Percentiles rank a stretch among this genome's conserved stretches.
Evolutionary conservation across 345 rosid genomes (phyloP).

Genomic region (Carallia pectinifolia): DNA sequence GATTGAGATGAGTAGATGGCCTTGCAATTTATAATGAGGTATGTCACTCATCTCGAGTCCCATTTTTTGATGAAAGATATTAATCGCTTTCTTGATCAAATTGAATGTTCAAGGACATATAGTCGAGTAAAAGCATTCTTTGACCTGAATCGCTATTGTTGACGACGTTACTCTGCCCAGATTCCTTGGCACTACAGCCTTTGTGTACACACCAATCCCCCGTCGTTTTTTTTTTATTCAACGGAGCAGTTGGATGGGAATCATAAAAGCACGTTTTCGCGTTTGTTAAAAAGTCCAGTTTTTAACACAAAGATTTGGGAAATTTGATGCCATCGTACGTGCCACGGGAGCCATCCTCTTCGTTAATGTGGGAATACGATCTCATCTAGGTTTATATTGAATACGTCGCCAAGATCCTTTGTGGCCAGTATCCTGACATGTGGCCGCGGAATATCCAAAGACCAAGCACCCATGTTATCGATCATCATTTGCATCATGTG

Average conservation of each 20-base stretch:
- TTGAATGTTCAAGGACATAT: background rate
- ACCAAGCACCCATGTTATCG: background rate
- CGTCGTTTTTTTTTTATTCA: too few species aligned
- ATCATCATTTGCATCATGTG: conserved; percentile 18
- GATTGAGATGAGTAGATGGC: background rate
- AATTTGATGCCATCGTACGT: too few species aligned
- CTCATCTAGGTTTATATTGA: too few species aligned
- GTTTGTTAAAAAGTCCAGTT: too few species aligned
- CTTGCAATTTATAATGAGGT: conserved; percentile 14
- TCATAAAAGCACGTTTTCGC: too few species aligned
- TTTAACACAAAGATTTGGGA: too few species aligned
- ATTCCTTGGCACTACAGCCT: background rate
- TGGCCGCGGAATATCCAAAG: background rate
- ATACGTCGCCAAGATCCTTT: background rate
- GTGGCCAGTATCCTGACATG: background rate
- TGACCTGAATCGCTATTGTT: background rate
- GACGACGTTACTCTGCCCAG: background rate
- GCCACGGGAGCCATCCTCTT: too few species aligned
- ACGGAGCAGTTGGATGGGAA: too few species aligned
- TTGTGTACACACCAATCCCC: too few species aligned
- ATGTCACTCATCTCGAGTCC: background rate
- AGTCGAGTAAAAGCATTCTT: background rate
- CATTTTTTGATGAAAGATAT: conserved; percentile 1
- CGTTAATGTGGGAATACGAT: too few species aligned
- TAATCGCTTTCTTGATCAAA: background rate